These are phyloP conservation scores for Cinnamomum micranthum DNA, from an alignment of 164 flowering plant genomes.

Conservation along the genomic window DNA sequence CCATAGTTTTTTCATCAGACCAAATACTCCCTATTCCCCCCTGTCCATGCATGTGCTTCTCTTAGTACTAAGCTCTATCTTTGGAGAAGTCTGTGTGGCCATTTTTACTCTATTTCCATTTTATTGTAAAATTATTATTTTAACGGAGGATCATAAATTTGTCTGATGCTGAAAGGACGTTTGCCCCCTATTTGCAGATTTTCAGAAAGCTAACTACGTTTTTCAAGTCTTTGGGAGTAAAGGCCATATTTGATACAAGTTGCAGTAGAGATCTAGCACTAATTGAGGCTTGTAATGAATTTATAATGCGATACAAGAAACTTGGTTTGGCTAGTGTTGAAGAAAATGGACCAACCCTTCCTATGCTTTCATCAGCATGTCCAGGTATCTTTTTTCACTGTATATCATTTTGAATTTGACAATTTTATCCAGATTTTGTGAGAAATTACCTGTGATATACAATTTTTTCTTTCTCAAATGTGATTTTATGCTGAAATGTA, in stretches of 20 bases:
- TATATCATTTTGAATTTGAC: not conserved
- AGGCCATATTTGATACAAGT: slow-evolving; percentile 86
- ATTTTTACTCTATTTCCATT: no score
- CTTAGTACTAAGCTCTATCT: no score
- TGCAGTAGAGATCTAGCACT: slow-evolving; percentile 85
- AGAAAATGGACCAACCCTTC: slow-evolving; percentile 36
- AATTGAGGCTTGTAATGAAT: slow-evolving; percentile 85
- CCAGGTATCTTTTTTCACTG: slow-evolving; percentile 54
- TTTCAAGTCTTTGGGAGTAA: slow-evolving; percentile 91
- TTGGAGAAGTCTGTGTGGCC: no score
- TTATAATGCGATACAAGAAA: slow-evolving; percentile 56
- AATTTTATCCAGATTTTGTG: not conserved
- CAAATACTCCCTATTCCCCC: no score
- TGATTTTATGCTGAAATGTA: no score
- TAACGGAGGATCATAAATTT: not conserved
- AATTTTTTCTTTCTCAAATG: no score
- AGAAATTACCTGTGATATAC: no score
- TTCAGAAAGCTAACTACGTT: slow-evolving; percentile 74
- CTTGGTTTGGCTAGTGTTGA: slow-evolving; percentile 34
- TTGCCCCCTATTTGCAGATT: slow-evolving; percentile 38
- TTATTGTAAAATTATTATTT: no score
- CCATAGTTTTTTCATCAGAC: no score
- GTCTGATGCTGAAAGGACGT: slow-evolving; percentile 1
- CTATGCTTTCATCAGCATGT: slow-evolving; percentile 90
- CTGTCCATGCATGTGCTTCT: no score